phyloP scores from a whole-genome alignment of 2,329 filamentous ascomycete genomes.

The Paraphoma sp. region DNA sequence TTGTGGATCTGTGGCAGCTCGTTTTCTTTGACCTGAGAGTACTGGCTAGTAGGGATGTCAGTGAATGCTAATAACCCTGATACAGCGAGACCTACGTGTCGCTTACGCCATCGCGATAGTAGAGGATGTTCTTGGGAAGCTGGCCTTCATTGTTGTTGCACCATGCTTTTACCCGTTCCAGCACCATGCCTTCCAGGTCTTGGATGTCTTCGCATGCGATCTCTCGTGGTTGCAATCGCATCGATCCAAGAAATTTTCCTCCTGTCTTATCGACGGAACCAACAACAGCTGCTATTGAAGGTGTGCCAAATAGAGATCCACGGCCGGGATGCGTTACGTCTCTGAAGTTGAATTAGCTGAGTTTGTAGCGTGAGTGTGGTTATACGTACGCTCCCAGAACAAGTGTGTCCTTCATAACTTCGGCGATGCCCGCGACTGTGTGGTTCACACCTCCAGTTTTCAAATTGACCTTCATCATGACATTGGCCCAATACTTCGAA shows the following conservation, averaged over 20 bases:
- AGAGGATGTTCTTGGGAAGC: conserved; percentile 22
- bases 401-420: conserved; percentile 10
- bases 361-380: not conserved
- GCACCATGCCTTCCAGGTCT: conserved; percentile 2
- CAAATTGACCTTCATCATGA: conserved; percentile 38
- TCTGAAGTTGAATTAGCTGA: conserved; percentile 1
- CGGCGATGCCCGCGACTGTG: not conserved
- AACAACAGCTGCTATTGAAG: conserved; percentile 52
- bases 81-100: conserved; percentile 1
- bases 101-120: conserved; percentile 24
- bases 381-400: conserved; percentile 11
- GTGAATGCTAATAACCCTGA: not conserved
- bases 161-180: conserved; percentile 3
- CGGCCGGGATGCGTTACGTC: conserved; percentile 53
- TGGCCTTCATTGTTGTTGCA: not conserved
- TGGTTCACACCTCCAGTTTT: conserved; percentile 35
- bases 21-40: conserved; percentile 6
- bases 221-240: conserved; percentile 41
- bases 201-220: conserved; percentile 4
- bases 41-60: conserved; percentile 4
- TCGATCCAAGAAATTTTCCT: conserved; percentile 44
- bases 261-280: conserved; percentile 44
- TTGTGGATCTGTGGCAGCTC: conserved; percentile 38
- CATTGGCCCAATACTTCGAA: conserved; percentile 21
- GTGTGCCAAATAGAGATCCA: conserved; percentile 26